Percentiles rank a stretch among this genome's conserved stretches.
phyloP scores from a whole-genome alignment of 495 filamentous ascomycete species.

The Podospora pseudocomata region DNA sequence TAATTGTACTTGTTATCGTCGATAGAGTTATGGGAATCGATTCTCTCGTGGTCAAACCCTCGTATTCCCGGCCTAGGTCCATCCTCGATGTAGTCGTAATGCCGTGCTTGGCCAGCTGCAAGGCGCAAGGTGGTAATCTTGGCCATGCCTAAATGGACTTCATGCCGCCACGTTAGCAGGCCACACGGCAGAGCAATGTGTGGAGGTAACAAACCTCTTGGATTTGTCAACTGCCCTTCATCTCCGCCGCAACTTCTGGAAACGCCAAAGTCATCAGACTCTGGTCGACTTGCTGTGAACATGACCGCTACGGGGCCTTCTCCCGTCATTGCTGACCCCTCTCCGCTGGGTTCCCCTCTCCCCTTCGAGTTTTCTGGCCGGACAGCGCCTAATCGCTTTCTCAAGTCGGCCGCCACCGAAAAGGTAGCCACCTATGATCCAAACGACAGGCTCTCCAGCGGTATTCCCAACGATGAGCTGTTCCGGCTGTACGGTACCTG shows the following conservation, averaged over 20 bases:
- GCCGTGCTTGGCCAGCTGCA: background rate
- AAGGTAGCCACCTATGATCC: slow-evolving; percentile 54
- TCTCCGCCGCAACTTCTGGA: background rate
- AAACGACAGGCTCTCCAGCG: slow-evolving; percentile 45
- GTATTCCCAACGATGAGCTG: slow-evolving; percentile 55
- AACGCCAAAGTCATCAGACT: background rate
- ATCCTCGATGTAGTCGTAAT: background rate
- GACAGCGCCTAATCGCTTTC: slow-evolving; percentile 55
- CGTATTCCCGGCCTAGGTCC: background rate
- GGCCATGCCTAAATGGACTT: background rate
- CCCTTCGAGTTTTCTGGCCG: slow-evolving; percentile 55
- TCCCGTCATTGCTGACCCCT: slow-evolving; percentile 29
- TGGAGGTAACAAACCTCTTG: background rate
- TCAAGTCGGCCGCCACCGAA: slow-evolving; percentile 66
- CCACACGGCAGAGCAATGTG: background rate
- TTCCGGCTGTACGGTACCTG: slow-evolving; percentile 58
- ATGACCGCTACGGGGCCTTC: background rate
- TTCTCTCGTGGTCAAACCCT: background rate
- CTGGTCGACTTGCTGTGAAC: background rate
- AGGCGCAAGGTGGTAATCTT: background rate
- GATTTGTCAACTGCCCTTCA: background rate
- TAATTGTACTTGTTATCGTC: background rate
- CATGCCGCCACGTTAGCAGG: background rate
- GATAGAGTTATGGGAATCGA: background rate
- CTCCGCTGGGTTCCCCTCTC: slow-evolving; percentile 53